phyloP scores from a whole-genome alignment of 176 grass and related monocot species.

The Elaeis guineensis region DNA sequence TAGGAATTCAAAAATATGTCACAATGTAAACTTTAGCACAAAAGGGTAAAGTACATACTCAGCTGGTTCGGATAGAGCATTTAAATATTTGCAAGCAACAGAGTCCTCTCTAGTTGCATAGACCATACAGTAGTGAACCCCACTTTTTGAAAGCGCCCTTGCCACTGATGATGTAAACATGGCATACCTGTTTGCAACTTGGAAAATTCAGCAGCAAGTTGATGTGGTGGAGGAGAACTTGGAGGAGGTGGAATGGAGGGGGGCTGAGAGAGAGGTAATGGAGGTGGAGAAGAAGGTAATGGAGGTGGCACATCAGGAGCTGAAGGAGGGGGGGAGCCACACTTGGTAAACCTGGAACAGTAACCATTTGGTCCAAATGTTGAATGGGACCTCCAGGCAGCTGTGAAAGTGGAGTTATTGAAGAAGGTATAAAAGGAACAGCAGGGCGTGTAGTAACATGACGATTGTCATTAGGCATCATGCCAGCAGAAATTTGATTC shows the following conservation, averaged over 20 bases:
- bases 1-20: background rate
- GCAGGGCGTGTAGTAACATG: conserved; percentile 44
- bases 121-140: conserved; percentile 70
- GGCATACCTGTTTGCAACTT: conserved; percentile 24
- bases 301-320: conserved; percentile 39
- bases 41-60: conserved; percentile 42
- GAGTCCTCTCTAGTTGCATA: conserved; percentile 76
- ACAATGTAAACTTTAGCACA: background rate
- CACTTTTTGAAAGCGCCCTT: conserved; percentile 92
- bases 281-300: conserved; percentile 36
- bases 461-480: conserved; percentile 48
- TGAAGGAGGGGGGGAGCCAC: conserved; percentile 32
- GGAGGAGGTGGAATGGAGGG: conserved; percentile 70
- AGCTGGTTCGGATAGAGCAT: conserved; percentile 58
- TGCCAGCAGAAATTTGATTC: conserved; percentile 53
- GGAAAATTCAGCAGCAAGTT: conserved; percentile 26
- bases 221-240: conserved; percentile 45
- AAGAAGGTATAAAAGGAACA: conserved; percentile 74
- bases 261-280: conserved; percentile 49
- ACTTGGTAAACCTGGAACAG: conserved; percentile 34
- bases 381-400: conserved; percentile 39
- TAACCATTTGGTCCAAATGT: conserved; percentile 49
- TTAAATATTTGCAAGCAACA: conserved; percentile 69
- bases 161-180: conserved; percentile 44
- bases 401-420: conserved; percentile 49